Percentiles rank a stretch among this genome's conserved stretches.
Conservation (phyloP, 2,329 filamentous ascomycete species). For the Magnaporthiopsis incrustans region DNA sequence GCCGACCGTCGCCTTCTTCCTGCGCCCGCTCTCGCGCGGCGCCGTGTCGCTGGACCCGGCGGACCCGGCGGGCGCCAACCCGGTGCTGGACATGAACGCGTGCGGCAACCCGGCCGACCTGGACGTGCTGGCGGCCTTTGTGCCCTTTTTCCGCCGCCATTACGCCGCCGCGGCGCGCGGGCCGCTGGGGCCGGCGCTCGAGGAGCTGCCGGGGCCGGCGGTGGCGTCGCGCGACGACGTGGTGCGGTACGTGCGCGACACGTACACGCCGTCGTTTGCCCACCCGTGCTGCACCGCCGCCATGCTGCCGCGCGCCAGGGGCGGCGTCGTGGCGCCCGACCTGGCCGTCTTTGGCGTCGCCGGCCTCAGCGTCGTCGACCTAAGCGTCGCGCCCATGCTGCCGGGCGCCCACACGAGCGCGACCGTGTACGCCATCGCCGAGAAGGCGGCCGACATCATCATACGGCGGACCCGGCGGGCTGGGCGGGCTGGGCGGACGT, state of each 20-base stretch:
- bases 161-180: too few relatives aligned
- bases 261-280: conserved; percentile 7
- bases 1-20: conserved; percentile 4
- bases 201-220: too few relatives aligned
- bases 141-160: too few relatives aligned
- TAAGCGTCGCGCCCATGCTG: conserved; percentile 14
- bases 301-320: conserved; percentile 14
- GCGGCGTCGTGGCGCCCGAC: conserved; percentile 8
- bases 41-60: conserved; percentile 8
- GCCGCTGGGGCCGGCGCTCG: too few relatives aligned
- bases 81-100: conserved; percentile 9
- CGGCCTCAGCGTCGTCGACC: conserved; percentile 16
- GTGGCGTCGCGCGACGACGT: too few relatives aligned
- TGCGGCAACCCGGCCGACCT: conserved; percentile 10
- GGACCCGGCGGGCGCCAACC: conserved; percentile 3
- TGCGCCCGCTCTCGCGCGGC: conserved; percentile 10
- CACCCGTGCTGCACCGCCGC: conserved; percentile 16
- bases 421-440: conserved; percentile 16
- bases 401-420: conserved; percentile 16
- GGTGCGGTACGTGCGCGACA: conserved; percentile 6
- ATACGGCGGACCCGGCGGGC: background rate
- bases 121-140: conserved; percentile 6
- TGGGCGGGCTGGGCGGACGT: too few relatives aligned
- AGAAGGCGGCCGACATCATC: conserved; percentile 4
- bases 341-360: conserved; percentile 15